Conservation (phyloP, 225 moss, liverwort and hornwort species). For the Pseudoscleropodium purum region DNA sequence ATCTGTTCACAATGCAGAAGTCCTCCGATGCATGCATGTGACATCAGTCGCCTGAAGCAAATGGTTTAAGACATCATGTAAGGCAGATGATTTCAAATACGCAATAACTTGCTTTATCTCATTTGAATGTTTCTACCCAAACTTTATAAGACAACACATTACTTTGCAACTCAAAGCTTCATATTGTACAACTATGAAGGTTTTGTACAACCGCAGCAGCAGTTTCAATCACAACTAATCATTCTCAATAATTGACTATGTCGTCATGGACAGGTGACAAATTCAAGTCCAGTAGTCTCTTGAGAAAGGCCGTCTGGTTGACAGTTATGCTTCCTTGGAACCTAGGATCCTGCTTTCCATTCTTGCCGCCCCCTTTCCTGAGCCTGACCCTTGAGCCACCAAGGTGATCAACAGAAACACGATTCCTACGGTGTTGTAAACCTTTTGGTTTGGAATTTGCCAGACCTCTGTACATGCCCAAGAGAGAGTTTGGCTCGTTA, state of each 20-base stretch:
- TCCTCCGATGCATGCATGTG: background rate
- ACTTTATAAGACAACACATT: constrained; percentile 5
- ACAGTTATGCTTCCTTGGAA: constrained; percentile 93
- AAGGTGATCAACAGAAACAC: constrained; percentile 90
- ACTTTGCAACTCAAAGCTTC: constrained; percentile 15
- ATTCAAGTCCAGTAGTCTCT: constrained; percentile 43
- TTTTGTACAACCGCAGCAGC: constrained; percentile 13
- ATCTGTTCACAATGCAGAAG: background rate
- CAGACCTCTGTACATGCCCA: constrained; percentile 71
- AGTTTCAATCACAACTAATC: constrained; percentile 3
- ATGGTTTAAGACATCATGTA: background rate
- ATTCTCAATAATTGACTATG: constrained; percentile 40
- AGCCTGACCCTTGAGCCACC: constrained; percentile 49
- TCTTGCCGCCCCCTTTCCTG: constrained; percentile 54
- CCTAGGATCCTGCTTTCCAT: constrained; percentile 49
- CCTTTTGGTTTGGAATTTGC: constrained; percentile 64
- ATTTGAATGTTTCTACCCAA: background rate
- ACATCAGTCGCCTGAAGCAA: background rate
- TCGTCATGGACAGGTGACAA: constrained; percentile 43
- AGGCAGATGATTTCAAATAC: background rate
- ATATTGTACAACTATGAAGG: constrained; percentile 20
- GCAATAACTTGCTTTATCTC: background rate
- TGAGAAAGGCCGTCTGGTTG: constrained; percentile 72
- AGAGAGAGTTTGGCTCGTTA: constrained; percentile 56
- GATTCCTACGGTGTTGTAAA: constrained; percentile 68